Evolutionary conservation across 1,284 basidiomycete species (phyloP), one percentile per base, ranked within the genome.

Genomic region (Microstroma glucosiphilum): DNA sequence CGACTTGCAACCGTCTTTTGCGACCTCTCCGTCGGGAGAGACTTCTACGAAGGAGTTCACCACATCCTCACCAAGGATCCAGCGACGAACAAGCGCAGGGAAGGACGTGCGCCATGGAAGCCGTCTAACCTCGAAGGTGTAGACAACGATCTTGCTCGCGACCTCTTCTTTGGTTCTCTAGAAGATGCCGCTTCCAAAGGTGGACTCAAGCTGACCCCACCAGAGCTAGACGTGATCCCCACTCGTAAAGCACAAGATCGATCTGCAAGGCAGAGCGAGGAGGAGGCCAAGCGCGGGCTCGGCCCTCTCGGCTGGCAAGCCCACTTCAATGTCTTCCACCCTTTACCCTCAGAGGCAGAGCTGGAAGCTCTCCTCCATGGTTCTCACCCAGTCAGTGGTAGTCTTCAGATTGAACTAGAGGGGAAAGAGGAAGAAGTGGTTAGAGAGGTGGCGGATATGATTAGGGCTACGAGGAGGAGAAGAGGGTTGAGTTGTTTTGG

Each of bases 21-120:
- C 62, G 77, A 78, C 58, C 60, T 78, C 21, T 60, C 65, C n/a
- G 55, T 75, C 26, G 76, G 76, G 11, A 62, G 75, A 12, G 64
- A 83, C 82, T 79, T 79, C 48, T 69, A 75, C 66, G 69, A 61
- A 19, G 77, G 77, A 23, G 77, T 79, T 0, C 69, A 66, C 9
- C 70, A 73, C 61, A 69, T 70, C 4, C 64, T 79, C 12, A 65
- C 64, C 17, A 71, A 71, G 46, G 76, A 79, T 48, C 77, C 77
- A 0, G 58, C 49, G 7, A 77, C 75, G 15, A 75, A 75, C 40
- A 76, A 78, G 64, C 68, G 76, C 30, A 40, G 69, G 9, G 63
- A 65, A 6, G 76, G 75, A 11, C 48, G 63, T 2, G 72, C 77
- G 0, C 48, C 59, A 1, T 79, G 77, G 77, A 49, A 69, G 1